These are phyloP conservation scores for Entoloma clypeatum DNA, from an alignment of 1,284 basidiomycete genomes.

Conservation along the genomic window DNA sequence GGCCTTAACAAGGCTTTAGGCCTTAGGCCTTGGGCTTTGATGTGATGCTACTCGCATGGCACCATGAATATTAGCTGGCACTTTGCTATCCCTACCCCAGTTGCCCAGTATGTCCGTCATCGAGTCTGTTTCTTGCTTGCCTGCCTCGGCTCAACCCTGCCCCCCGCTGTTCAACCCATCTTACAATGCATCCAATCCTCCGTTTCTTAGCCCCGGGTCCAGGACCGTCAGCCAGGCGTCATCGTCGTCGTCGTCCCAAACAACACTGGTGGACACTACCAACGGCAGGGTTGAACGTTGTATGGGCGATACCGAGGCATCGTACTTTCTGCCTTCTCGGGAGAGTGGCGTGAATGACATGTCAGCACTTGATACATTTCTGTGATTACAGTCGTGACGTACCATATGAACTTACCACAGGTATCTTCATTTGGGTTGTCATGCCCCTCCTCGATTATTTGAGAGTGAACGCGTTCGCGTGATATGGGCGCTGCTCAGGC, in stretches of 20 bases:
- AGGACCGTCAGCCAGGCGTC: too few species aligned
- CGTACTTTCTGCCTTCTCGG: constrained; percentile 71
- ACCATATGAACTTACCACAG: constrained; percentile 28
- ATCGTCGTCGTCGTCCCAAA: constrained; percentile 23
- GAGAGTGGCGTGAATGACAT: constrained; percentile 80
- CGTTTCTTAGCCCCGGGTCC: too few species aligned
- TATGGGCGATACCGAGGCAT: constrained; percentile 63
- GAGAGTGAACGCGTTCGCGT: constrained; percentile 44
- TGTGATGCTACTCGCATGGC: too few species aligned
- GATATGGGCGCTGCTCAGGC: constrained; percentile 66
- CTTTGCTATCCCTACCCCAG: too few species aligned
- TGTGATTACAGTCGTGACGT: constrained; percentile 1
- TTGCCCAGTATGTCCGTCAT: too few species aligned
- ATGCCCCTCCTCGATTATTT: constrained; percentile 42
- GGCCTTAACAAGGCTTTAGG: too few species aligned
- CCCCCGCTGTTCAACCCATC: too few species aligned
- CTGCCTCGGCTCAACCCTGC: too few species aligned
- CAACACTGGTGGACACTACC: constrained; percentile 32
- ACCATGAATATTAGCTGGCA: too few species aligned
- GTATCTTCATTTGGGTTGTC: constrained; percentile 69
- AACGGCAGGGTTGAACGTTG: constrained; percentile 38
- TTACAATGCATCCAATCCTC: too few species aligned
- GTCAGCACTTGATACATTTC: constrained; percentile 35
- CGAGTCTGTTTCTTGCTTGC: too few species aligned
- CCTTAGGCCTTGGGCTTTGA: too few species aligned